Evolutionary conservation across 306 rosid genomes (phyloP).

Genomic region (Argentina anserina): DNA sequence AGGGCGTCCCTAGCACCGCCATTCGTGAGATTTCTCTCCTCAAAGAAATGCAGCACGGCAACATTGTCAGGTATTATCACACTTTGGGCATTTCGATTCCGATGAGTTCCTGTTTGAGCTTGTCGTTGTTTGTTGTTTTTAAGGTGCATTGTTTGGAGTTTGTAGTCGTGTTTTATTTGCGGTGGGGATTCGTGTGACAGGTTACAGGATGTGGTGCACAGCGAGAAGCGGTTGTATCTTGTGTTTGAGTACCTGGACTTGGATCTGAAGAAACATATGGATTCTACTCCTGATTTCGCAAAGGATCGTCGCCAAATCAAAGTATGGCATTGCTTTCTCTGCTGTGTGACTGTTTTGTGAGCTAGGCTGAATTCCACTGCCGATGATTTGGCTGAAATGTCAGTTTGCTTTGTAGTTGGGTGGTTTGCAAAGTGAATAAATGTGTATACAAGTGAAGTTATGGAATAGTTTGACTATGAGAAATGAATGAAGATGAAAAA

Average conservation of each 20-base stretch:
- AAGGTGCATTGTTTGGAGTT: too few species aligned
- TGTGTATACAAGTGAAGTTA: not conserved
- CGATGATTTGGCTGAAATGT: slow-evolving; percentile 24
- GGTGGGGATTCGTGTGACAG: slow-evolving; percentile 42
- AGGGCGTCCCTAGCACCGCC: slow-evolving; percentile 91
- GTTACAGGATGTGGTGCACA: slow-evolving; percentile 91
- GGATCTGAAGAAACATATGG: slow-evolving; percentile 98
- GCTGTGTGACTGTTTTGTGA: not conserved
- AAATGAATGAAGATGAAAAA: not conserved
- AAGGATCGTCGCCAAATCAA: slow-evolving; percentile 84
- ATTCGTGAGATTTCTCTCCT: slow-evolving; percentile 85
- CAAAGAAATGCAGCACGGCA: slow-evolving; percentile 89
- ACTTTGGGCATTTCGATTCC: not conserved
- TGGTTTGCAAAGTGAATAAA: not conserved
- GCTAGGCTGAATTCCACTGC: slow-evolving; percentile 12
- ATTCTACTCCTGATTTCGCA: slow-evolving; percentile 85
- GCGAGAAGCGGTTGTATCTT: slow-evolving; percentile 88
- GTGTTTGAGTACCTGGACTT: slow-evolving; percentile 96
- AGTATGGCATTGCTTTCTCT: slow-evolving; percentile 39
- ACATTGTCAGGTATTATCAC: slow-evolving; percentile 65
- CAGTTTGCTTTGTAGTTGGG: not conserved
- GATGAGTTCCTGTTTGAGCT: not conserved
- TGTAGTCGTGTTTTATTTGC: slow-evolving; percentile 7
- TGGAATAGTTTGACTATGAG: not conserved
- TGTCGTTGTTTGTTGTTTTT: not conserved